These are phyloP conservation scores for Torrubiellomyces zombiae DNA, from an alignment of 2,329 filamentous ascomycete genomes.

Conservation along the genomic window DNA sequence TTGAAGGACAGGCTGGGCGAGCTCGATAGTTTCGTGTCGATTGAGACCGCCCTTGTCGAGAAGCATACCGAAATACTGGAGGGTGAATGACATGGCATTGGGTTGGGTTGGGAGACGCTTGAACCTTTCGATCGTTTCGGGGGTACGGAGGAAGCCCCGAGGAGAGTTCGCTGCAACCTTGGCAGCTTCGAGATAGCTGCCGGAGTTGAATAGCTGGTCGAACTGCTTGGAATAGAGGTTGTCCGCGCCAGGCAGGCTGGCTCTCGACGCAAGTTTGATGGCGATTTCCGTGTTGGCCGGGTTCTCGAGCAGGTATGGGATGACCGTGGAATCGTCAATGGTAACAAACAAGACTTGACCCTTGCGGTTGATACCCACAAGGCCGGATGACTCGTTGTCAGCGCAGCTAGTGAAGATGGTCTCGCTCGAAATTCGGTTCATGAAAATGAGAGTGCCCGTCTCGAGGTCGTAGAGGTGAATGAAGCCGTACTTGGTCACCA, in stretches of 20 bases:
- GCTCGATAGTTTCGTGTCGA: conserved; percentile 81
- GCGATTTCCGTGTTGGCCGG: conserved; percentile 86
- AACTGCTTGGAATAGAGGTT: conserved; percentile 87
- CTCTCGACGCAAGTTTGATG: conserved; percentile 89
- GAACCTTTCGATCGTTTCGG: conserved; percentile 91
- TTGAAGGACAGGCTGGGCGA: conserved; percentile 78
- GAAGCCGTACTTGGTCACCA: conserved; percentile 97
- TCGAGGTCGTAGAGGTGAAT: conserved; percentile 98
- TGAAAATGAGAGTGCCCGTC: conserved; percentile 89
- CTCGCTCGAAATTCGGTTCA: conserved; percentile 98
- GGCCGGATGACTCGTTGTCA: conserved; percentile 70
- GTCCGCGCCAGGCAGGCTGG: conserved; percentile 84
- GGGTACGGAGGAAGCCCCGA: conserved; percentile 82
- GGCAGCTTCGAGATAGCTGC: conserved; percentile 74
- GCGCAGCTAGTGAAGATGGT: conserved; percentile 92
- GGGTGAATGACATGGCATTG: conserved; percentile 79
- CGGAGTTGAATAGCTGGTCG: conserved; percentile 65
- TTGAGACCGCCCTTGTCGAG: conserved; percentile 91
- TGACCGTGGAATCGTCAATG: conserved; percentile 79
- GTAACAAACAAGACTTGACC: conserved; percentile 91
- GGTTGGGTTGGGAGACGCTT: conserved; percentile 69
- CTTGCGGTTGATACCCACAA: conserved; percentile 92
- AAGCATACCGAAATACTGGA: conserved; percentile 96
- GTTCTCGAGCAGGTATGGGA: conserved; percentile 91
- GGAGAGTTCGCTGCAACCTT: conserved; percentile 96